Percentiles rank a stretch among this genome's conserved stretches.
These are phyloP conservation scores for Trichoderma asperellum DNA, from an alignment of 2,329 filamentous ascomycete genomes.

Conservation along the genomic window DNA sequence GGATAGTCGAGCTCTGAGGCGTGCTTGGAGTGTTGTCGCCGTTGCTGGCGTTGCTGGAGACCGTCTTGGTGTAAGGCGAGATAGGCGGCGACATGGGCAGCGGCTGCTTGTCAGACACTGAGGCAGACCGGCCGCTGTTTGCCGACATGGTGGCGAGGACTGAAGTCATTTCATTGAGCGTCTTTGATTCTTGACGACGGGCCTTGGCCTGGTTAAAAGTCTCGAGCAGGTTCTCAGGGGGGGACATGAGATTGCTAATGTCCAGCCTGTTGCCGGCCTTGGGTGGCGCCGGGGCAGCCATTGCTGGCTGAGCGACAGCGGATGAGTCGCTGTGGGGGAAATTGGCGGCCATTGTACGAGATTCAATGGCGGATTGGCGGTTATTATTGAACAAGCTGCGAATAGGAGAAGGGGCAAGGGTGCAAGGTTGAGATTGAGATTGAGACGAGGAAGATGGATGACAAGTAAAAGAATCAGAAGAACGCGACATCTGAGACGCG, in stretches of 20 bases:
- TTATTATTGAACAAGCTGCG: conserved; percentile 6
- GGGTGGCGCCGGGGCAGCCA: conserved; percentile 36
- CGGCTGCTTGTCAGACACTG: conserved; percentile 38
- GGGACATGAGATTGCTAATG: conserved; percentile 64
- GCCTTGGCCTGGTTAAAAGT: conserved; percentile 47
- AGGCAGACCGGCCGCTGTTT: conserved; percentile 35
- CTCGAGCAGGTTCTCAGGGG: conserved; percentile 60
- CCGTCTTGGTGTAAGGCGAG: conserved; percentile 52
- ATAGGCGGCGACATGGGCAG: conserved; percentile 62
- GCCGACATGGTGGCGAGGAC: not conserved
- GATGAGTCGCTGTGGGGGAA: conserved; percentile 32
- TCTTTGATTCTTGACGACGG: conserved; percentile 12
- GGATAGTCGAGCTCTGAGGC: conserved; percentile 40
- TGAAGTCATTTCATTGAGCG: conserved; percentile 1
- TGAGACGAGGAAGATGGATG: conserved; percentile 27
- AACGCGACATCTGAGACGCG: conserved; percentile 24
- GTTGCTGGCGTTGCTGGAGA: conserved; percentile 38
- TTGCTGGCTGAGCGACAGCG: conserved; percentile 33
- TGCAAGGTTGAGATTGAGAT: not conserved
- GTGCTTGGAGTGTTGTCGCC: conserved; percentile 36
- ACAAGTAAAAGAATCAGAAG: conserved; percentile 28
- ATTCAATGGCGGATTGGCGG: conserved; percentile 19
- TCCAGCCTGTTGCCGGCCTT: conserved; percentile 49
- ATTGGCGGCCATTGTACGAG: conserved; percentile 37
- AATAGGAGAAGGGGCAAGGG: conserved; percentile 24